phyloP scores from a whole-genome alignment of 345 rosid genomes.

The thale cress (Arabidopsis thaliana) region TAIR10.1 NC_003071.7:10998001-10998500 shows the following conservation, averaged over 20 bases:
- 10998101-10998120: slow-evolving; percentile 29
- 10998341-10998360: no score
- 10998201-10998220: slow-evolving; percentile 13
- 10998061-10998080: slow-evolving; percentile 31
- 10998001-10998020: not conserved
- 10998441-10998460: no score
- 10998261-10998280: slow-evolving; percentile 17
- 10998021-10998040: not conserved
- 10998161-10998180: slow-evolving; percentile 37
- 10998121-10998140: slow-evolving; percentile 44
- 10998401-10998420: no score
- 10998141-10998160: slow-evolving; percentile 44
- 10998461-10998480: no score
- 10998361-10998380: no score
- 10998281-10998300: not conserved
- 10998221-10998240: not conserved
- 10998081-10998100: slow-evolving; percentile 33
- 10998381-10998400: no score
- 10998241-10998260: not conserved
- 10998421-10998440: no score
- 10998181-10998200: slow-evolving; percentile 26
- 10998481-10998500: no score
- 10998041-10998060: not conserved
- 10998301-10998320: not conserved
- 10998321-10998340: not conserved